Evolutionary conservation across 441 rosid species (phyloP), one percentile per base, ranked within the genome.

Genomic region (Hypseocharis bilobata): DNA sequence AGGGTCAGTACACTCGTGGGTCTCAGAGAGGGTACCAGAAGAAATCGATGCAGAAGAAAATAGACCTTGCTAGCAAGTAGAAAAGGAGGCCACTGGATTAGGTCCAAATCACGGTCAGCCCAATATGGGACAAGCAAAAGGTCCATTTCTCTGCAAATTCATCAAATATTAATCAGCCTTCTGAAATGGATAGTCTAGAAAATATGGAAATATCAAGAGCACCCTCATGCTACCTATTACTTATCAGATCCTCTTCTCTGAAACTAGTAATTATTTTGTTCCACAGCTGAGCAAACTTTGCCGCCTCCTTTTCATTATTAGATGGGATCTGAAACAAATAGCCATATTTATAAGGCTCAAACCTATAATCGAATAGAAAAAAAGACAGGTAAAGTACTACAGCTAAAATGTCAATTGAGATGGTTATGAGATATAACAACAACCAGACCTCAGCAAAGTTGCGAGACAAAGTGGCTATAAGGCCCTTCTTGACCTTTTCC

Each of bases 251-350:
- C 74, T 94, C 99, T 71, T 94, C 96, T 74, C 99, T 85, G 64
- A 94, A 94, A 76, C 97, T 94, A 69, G 86, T 85, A 59, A 94
- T 94, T 69, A 94, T 88, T 79, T 82, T 86, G 85, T 94, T 94
- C 99, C 99, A 94, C 75, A 94, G 60, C 82, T 94, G 99, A 71
- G 99, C 98, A 84, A 94, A 94, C 75, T 92, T 86, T 51, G 96
- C 92, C 69, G 96, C 92, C 60, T 76, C 96, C 74, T 83, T 84
- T 76, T 84, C 96, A 72, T 84, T 54, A 30, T 25, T 86, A 13
- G 80, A 75, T 4, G 77, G 80, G 61, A 82, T 68, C 99, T 91
- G 78, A 71, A 72, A 62, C 60, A 49, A 71, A 73, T 38, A 42
- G 2, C 59, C 67, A 65, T 49, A 59, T 49, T 52, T 0, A 44